Base-by-base conservation (phyloP, 2,329 filamentous ascomycete species). In the Helminthosporium solani region DNA sequence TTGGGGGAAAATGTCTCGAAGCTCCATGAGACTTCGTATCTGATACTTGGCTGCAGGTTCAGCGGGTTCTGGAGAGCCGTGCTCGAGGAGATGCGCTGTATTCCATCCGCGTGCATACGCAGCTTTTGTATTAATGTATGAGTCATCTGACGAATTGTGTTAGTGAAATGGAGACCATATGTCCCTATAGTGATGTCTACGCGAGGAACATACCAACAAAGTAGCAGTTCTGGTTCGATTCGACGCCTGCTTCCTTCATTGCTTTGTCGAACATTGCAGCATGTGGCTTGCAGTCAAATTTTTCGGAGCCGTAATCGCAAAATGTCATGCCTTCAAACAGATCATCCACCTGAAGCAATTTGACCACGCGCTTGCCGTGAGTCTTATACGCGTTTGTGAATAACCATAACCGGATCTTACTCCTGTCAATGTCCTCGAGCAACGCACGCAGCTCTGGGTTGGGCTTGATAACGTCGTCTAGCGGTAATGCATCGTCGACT, bases 321-420 rank as follows among this genome's bases (percentile, higher is more conserved):
- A 84, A 99, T 0, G 94, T 99, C 50, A 97, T 83, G 7, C 94
- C 94, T 53, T 97, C 92, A 64, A 99, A 99, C 20, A 92, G 74
- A 66, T 96, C 89, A 1, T 95, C 90, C 19, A 99, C 77, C 2
- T 81, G 85, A 2, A 99, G 77, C 16, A 99, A 75, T 49, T 79
- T 83, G 11, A 96, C 83, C 0, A 99, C 94, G 33, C 90, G 76
- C 63, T 82, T 85, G 25, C 84, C 94, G 63, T 99, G 94, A 27
- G 79, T 97, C 54, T 95, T 76, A 63, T 99, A 96, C 18, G 95
- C 94, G 64, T 99, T 99, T 2, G 95, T 99, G 61, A 99, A 86
- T 2, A 99, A 82, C 94, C 95, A 99, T 23, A 90, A 75, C 53
- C 84, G 90, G 53, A 96, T 88, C 67, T 95, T 95, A 61, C 75